phyloP scores from a whole-genome alignment of 208 protist genomes.

The Trypanosomatidae sp. region DNA sequence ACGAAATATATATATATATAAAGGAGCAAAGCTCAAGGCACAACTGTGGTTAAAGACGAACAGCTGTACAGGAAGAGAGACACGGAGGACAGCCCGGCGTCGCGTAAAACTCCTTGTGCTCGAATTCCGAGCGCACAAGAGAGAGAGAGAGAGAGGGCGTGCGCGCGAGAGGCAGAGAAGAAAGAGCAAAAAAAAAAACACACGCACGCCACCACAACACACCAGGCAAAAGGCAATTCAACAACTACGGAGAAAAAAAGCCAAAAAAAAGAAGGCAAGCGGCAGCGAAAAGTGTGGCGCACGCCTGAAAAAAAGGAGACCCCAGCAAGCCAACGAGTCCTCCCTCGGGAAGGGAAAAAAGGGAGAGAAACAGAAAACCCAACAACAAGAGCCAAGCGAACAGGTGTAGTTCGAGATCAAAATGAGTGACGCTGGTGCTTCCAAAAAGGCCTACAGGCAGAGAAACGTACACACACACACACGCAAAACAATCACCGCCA shows the following conservation, averaged over 20 bases:
- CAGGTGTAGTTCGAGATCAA: background rate
- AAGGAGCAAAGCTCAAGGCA: no score
- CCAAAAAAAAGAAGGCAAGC: background rate
- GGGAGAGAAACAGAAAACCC: conserved; percentile 9
- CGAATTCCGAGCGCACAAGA: no score
- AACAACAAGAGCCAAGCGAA: background rate
- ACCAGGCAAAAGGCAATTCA: background rate
- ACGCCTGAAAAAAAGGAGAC: background rate
- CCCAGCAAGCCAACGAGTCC: background rate
- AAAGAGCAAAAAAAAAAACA: conserved; percentile 1
- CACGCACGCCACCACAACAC: no score
- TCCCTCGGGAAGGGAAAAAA: conserved; percentile 2
- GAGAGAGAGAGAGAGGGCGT: no score
- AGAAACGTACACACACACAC: background rate
- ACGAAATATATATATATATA: no score
- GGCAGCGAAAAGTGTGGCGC: background rate
- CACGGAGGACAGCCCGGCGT: no score
- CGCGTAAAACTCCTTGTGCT: no score
- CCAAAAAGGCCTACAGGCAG: background rate
- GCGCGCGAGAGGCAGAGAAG: background rate
- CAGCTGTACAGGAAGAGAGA: no score
- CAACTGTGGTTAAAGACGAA: no score
- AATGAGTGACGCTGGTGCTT: background rate
- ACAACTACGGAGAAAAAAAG: background rate
- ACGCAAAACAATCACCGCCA: background rate